Evolutionary conservation across 441 rosid genomes (phyloP), one percentile per base, ranked within the genome.

Genomic region (Croton setiger): DNA sequence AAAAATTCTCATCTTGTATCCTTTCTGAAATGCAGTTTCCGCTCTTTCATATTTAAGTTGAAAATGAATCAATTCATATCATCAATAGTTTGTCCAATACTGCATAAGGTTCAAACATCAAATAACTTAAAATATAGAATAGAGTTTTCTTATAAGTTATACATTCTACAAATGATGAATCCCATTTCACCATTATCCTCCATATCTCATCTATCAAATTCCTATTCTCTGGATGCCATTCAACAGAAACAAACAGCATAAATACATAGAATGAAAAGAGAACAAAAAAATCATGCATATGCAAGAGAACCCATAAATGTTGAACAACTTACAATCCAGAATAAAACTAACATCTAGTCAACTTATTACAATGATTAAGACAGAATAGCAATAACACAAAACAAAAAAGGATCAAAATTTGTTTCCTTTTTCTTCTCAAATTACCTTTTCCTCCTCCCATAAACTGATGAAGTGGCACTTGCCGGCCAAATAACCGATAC

Each of bases 381-480:
- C 33, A 14, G n/a, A 62, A 37, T 31, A 18, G 23, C 6, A 12
- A 3, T 14, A 6, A 39, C n/a, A 14, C 3, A 68, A 27, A 1
- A 11, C 17, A 17, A 18, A 10, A 18, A 45, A 23, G 23, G 6
- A 10, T 55, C 18, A 68, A 49, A 41, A 56, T 4, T n/a, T 43
- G 14, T 51, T 23, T 7, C 20, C 2, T 18, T 51, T 3, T 15
- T 4, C 35, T 15, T 20, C 4, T 47, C 6, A 61, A 36, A 44
- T 57, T 66, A 85, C 96, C 92, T 87, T 79, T 79, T 44, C 98
- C 96, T 59, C 91, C 96, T 7, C 98, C 98, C 89, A 92, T 85
- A 73, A 85, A 79, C 82, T 86, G 91, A 76, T 92, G 93, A 81
- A 92, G 65, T 12, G 93, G 68, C 72, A 79, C 82, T 71, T 86